Conservation (phyloP, 2,329 filamentous ascomycete species). For the Ploettnerulaceae sp. region DNA sequence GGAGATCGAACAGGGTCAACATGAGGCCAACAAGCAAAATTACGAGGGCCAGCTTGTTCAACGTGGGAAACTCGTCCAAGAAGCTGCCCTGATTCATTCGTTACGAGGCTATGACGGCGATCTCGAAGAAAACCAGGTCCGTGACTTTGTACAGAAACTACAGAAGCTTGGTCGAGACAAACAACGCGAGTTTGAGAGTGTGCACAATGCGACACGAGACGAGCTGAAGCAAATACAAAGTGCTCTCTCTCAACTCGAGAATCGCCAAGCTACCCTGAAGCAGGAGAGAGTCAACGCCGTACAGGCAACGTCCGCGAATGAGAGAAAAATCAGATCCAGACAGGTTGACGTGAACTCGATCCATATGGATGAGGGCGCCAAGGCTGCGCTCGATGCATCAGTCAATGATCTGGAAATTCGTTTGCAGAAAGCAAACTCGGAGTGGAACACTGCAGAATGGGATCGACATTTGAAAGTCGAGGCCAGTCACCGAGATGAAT, state of each 20-base stretch:
- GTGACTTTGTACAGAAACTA: constrained; percentile 72
- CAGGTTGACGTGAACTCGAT: constrained; percentile 69
- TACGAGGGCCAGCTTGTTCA: constrained; percentile 74
- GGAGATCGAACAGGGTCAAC: constrained; percentile 65
- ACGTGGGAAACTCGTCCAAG: constrained; percentile 69
- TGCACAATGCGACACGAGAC: constrained; percentile 67
- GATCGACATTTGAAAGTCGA: constrained; percentile 65
- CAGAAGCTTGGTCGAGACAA: constrained; percentile 73
- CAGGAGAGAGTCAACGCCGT: constrained; percentile 72
- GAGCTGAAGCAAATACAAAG: constrained; percentile 70
- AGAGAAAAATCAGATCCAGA: constrained; percentile 60
- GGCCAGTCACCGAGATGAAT: constrained; percentile 57
- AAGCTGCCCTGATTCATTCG: constrained; percentile 69
- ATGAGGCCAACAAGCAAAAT: constrained; percentile 80
- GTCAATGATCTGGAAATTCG: constrained; percentile 63
- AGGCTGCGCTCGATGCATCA: constrained; percentile 70
- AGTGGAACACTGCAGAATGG: constrained; percentile 59
- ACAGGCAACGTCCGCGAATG: constrained; percentile 67
- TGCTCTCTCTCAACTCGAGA: constrained; percentile 67
- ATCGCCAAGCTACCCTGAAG: constrained; percentile 64
- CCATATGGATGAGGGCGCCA: constrained; percentile 78
- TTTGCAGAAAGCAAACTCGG: constrained; percentile 57
- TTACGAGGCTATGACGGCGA: constrained; percentile 83
- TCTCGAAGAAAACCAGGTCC: constrained; percentile 67
- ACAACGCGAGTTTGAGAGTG: constrained; percentile 68